Conservation (phyloP, 1,284 basidiomycete genomes). For the Naganishia liquefaciens region DNA sequence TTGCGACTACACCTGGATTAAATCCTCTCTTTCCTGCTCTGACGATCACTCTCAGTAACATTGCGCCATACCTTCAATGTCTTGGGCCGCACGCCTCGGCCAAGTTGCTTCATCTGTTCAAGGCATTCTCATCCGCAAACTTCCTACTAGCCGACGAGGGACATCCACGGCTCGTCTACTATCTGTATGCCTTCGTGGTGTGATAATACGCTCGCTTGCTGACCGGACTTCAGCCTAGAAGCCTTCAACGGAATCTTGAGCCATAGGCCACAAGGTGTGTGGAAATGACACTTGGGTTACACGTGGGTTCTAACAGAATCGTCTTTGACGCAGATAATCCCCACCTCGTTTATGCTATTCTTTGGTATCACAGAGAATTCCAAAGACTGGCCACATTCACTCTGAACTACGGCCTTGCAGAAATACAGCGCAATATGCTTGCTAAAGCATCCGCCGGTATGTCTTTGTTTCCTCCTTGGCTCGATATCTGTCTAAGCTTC, state of each 20-base stretch:
- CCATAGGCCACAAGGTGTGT: slow-evolving; percentile 57
- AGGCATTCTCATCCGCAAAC: slow-evolving; percentile 80
- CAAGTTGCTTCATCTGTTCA: slow-evolving; percentile 80
- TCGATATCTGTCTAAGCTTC: slow-evolving; percentile 13
- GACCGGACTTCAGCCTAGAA: slow-evolving; percentile 60
- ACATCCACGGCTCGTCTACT: slow-evolving; percentile 86
- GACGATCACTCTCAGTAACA: slow-evolving; percentile 84
- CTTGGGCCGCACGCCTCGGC: slow-evolving; percentile 78
- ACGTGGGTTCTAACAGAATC: neutral
- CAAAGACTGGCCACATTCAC: slow-evolving; percentile 88
- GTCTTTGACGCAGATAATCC: slow-evolving; percentile 67
- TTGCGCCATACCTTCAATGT: slow-evolving; percentile 79
- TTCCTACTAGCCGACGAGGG: slow-evolving; percentile 92
- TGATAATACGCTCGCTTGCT: neutral
- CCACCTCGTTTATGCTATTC: slow-evolving; percentile 80
- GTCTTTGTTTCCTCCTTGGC: slow-evolving; percentile 21
- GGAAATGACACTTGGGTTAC: neutral
- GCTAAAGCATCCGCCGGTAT: slow-evolving; percentile 63
- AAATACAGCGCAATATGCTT: slow-evolving; percentile 72
- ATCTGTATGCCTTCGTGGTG: slow-evolving; percentile 62
- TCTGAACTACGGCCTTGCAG: slow-evolving; percentile 73
- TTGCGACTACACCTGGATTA: slow-evolving; percentile 83
- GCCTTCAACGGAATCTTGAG: slow-evolving; percentile 81
- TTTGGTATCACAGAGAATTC: slow-evolving; percentile 77
- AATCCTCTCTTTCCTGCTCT: slow-evolving; percentile 87